phyloP scores from a whole-genome alignment of 257 asterid species.

The Misopates orontium region DNA sequence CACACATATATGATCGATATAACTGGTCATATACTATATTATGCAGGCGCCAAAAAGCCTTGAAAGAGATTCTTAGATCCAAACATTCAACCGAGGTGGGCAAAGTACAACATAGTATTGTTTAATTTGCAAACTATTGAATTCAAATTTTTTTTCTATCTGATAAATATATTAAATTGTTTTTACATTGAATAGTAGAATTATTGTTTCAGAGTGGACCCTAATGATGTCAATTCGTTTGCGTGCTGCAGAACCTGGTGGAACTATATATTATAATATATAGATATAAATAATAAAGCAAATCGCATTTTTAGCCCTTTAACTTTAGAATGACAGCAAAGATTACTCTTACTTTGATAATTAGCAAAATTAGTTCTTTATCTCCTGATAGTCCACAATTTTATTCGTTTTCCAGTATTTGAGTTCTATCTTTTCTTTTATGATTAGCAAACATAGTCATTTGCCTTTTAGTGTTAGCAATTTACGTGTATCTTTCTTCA shows the following conservation, averaged over 20 bases:
- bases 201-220: conserved; percentile 1
- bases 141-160: neutral
- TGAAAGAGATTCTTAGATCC: neutral
- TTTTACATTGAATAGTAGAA: neutral
- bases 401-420: too few relatives aligned
- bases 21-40: neutral
- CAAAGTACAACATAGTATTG: neutral
- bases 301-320: too few relatives aligned
- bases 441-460: too few relatives aligned
- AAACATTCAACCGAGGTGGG: neutral
- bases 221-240: neutral
- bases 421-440: too few relatives aligned
- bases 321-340: too few relatives aligned
- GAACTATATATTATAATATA: neutral
- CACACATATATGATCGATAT: neutral
- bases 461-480: too few relatives aligned
- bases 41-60: too few relatives aligned
- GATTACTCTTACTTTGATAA: too few relatives aligned
- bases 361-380: too few relatives aligned
- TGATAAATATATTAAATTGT: neutral
- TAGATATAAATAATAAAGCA: too few relatives aligned
- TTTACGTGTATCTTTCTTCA: too few relatives aligned
- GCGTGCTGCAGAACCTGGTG: neutral
- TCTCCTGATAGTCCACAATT: too few relatives aligned
- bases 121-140: neutral